Base-by-base conservation (phyloP, 2,329 filamentous ascomycete genomes). In the Sporothrix brunneoviolacea region DNA sequence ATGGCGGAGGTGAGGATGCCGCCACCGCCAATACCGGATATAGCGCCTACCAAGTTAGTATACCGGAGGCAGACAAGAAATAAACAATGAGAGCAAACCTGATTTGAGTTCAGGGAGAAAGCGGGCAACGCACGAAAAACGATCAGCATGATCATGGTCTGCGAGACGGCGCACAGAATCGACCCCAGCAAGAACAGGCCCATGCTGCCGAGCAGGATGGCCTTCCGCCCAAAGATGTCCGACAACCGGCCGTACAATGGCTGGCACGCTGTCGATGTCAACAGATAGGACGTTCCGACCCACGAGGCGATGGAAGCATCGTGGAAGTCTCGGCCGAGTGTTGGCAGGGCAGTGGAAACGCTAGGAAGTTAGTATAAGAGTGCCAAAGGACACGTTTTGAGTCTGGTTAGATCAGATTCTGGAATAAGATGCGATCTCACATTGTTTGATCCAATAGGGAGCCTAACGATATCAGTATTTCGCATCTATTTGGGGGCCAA, bases 161-260 rank as follows among this genome's bases (percentile, higher is more conserved):
- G 50, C 1, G 52, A 50, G 2, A 56, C 50, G 2, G 52, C 55
- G 10, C 48, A 57, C 8, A 56, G 48, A 12, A 57, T 37, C 4
- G 54, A 56, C 1, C 54, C 56, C 1, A 56, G 10, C 13, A 56
- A 28, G 18, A 57, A 57, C 8, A 57, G 19, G 22, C 36, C 27
- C 46, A 53, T 39, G 37, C 47, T 48, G 3, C 43, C 49, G 2
- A 51, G 28, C 5, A 57, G 40, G 9, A 57, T 42, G 16, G 40
- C 13, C 39, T 56, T 51, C 8, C 49, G 42, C 16, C 49, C 49
- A 9, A 51, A 51, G 9, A 51, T 51, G 15, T 51, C 49, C 10
- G 49, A 51, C 4, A 51, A n/a, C 2, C 49, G 49, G 4, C 49
- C 49, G 24, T 51, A 51, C 32, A 51, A 18, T 4, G 49, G 49